Base-by-base conservation (phyloP, 2,329 filamentous ascomycete species). In the Fusarium annulatum region DNA sequence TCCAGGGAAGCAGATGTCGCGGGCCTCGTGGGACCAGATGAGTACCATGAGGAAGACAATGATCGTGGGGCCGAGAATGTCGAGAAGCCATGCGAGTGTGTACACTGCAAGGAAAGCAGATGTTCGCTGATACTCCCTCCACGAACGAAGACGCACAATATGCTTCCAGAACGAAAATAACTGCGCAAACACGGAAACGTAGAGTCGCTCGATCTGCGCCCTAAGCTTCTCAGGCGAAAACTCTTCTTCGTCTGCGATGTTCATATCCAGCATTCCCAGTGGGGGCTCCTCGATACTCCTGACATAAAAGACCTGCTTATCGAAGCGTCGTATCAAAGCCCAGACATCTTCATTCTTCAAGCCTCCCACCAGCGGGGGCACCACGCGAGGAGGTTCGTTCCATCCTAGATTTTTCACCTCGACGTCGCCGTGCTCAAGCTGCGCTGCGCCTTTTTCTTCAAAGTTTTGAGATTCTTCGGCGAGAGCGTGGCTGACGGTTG, bases 211-310 rank as follows among this genome's bases (percentile, higher is more conserved):
- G 8, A 96, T 80, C 60, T 93, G 94, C 5, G 91, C 89, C 16
- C 94, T 88, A 49, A 97, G 84, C 82, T 96, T 96, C 78, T 96
- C 94, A 0, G 94, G 94, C 0, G 92, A 94, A 80, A 96, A 96
- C 64, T 95, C 92, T 74, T 96, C 94, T 61, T 96, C 91, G 43
- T 95, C 92, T 9, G 93, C 91, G 63, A 94, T 92, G 75, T 95
- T 94, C 66, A 97, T 87, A 80, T 97, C 94, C 42, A 97, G 84
- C 19, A 90, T 89, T 10, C 92, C 93, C 2, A 92, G 87, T 2
- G 82, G 82, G 0, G 77, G 66, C 42, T 82, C 76, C 1, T 81
- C 75, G 14, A 91, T 89, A 34, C 92, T 90, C 79, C 93, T 94
- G 75, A 96, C 92, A 82, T 89, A 84, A 71, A 89, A 89, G 59